phyloP scores from a whole-genome alignment of 345 rosid species.

The Raphanus sativus region DNA sequence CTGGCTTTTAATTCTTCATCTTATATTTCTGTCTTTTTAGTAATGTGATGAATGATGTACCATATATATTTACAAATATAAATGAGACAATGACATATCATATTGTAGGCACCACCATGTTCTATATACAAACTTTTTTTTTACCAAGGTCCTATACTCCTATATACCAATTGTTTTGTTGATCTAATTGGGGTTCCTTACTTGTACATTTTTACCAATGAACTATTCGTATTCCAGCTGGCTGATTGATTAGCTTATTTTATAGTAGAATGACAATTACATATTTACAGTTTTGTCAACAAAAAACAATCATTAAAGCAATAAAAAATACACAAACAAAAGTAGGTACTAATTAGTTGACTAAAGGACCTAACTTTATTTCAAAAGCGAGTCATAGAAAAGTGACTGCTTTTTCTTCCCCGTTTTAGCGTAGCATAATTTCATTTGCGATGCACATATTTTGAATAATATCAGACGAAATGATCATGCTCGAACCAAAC shows the following conservation, averaged over 20 bases:
- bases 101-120: conserved; percentile 25
- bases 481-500: too few species aligned
- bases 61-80: conserved; percentile 1
- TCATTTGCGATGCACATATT: conserved; percentile 3
- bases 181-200: conserved; percentile 23
- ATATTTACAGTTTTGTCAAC: conserved; percentile 1
- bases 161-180: conserved; percentile 11
- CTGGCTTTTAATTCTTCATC: not conserved
- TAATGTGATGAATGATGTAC: not conserved
- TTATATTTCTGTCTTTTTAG: not conserved
- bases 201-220: not conserved
- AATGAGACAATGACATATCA: conserved; percentile 32
- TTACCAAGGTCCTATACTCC: not conserved
- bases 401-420: conserved; percentile 15
- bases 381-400: conserved; percentile 23
- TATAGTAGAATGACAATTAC: not conserved
- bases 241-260: conserved; percentile 24
- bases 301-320: conserved; percentile 13
- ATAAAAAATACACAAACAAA: conserved; percentile 16
- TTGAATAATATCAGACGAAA: not conserved
- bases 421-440: conserved; percentile 3
- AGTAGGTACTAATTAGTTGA: conserved; percentile 35
- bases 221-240: conserved; percentile 24
- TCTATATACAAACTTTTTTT: conserved; percentile 22
- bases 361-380: conserved; percentile 21